Base-by-base conservation (phyloP, 768 basidiomycete species). In the Lactarius evosmus region DNA sequence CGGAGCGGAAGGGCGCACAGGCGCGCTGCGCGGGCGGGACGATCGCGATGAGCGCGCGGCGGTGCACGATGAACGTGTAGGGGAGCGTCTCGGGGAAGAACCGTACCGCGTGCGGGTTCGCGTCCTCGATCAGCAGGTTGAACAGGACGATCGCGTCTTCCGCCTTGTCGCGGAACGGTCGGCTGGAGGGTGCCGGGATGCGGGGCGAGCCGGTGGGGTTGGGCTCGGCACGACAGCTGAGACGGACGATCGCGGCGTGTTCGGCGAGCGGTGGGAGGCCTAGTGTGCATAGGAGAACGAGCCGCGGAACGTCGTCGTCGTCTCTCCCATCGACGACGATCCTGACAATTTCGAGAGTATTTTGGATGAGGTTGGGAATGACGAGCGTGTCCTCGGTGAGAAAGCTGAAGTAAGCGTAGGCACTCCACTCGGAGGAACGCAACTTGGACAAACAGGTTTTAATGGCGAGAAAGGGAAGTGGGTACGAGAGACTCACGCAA, bases 401-500 rank as follows among this genome's bases (percentile, higher is more conserved):
- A 34, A 75, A 70, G 19, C 66, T 62, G 60, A 75, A 72, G 7
- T 70, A 70, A 14, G 67, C 65, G 41, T 72, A 71, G n/a, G 66
- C 49, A 36, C 51, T 54, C 58, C 61, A 63, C 29, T 56, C 49
- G 17, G 67, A 58, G 29, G 34, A 56, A n/a, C 54, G 61, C 50
- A 58, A 60, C 70, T n/a, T 69, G 29, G 22, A 44, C 17, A n/a
- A 54, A 29, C n/a, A 12, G 25, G 1, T 11, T 12, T 46, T 8
- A 61, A 50, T 25, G 34, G 46, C 8, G 30, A 30, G 30, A 29
- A 9, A 30, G 11, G 29, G 33, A 33, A 25, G 49, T 27, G 19
- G 33, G 7, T 4, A 27, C 7, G 14, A 25, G 38, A 32, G n/a
- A 73, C 74, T 63, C 60, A 71, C 73, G 22, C 56, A 61, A 40